Percentiles rank a stretch among this genome's conserved stretches.
These are phyloP conservation scores for Articulospora tetracladia DNA, from an alignment of 495 filamentous ascomycete genomes.

Conservation along the genomic window DNA sequence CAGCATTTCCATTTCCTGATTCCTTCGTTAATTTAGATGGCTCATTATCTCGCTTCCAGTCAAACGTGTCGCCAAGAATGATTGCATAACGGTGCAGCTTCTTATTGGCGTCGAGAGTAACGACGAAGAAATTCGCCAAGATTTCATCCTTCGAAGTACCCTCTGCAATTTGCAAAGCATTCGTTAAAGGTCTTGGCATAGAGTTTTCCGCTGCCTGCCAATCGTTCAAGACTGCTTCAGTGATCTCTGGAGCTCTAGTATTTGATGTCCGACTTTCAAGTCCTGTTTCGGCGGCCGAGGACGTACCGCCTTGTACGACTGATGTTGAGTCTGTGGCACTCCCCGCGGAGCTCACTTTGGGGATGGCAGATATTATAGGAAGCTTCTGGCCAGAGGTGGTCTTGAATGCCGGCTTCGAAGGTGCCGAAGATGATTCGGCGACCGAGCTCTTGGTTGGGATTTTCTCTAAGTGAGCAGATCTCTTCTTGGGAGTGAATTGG, in stretches of 20 bases:
- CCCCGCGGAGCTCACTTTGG: not conserved
- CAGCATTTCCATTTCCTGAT: not conserved
- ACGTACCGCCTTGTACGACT: not conserved
- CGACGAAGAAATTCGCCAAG: too few species aligned
- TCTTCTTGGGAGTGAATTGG: not conserved
- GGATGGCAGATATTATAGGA: not conserved
- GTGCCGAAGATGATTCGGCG: not conserved
- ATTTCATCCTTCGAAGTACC: too few species aligned
- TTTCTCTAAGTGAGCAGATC: not conserved
- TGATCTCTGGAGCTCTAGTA: too few species aligned
- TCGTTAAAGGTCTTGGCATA: too few species aligned
- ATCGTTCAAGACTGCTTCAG: too few species aligned
- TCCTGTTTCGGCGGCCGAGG: too few species aligned
- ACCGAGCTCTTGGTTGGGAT: not conserved
- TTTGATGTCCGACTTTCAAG: too few species aligned
- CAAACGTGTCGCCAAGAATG: not conserved
- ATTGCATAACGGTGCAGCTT: not conserved
- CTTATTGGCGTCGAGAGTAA: too few species aligned
- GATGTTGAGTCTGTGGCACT: not conserved
- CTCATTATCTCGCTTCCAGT: not conserved
- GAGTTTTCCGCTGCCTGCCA: too few species aligned
- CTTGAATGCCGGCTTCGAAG: not conserved
- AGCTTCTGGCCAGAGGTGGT: too few species aligned
- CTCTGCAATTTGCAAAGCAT: too few species aligned
- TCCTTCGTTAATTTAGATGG: not conserved